Evolutionary conservation across 2,329 filamentous ascomycete species (phyloP).

Genomic region (Fusarium sp.): DNA sequence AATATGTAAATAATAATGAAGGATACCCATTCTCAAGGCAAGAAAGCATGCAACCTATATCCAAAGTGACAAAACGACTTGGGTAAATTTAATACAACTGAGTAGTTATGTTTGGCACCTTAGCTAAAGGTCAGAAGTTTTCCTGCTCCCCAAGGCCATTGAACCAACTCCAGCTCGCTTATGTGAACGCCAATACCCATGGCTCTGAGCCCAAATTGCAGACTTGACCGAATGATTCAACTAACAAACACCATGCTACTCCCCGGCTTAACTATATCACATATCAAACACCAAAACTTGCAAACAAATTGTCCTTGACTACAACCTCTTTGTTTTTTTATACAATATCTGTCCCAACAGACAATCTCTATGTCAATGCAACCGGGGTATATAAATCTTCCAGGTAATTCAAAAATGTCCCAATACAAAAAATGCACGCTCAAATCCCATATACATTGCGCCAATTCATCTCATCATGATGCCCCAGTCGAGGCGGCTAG

Average conservation of each 20-base stretch:
- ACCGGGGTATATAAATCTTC: slow-evolving; percentile 44
- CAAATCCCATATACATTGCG: slow-evolving; percentile 40
- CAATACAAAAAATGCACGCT: slow-evolving; percentile 44
- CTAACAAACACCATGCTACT: background rate
- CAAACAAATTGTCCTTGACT: slow-evolving; percentile 7
- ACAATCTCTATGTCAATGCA: slow-evolving; percentile 41
- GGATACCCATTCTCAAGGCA: slow-evolving; percentile 13
- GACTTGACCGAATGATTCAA: background rate
- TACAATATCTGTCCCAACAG: slow-evolving; percentile 33
- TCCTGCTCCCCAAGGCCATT: background rate
- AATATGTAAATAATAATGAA: slow-evolving; percentile 8
- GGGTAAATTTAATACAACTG: too few relatives aligned
- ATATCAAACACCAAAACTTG: background rate
- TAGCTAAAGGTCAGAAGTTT: background rate
- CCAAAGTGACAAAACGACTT: too few relatives aligned
- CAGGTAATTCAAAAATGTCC: slow-evolving; percentile 37
- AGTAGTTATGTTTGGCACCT: background rate
- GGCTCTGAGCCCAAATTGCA: background rate
- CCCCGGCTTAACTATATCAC: background rate
- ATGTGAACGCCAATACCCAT: background rate
- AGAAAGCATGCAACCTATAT: too few relatives aligned
- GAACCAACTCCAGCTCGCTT: background rate
- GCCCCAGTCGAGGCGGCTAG: slow-evolving; percentile 7
- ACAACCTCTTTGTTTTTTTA: slow-evolving; percentile 22
- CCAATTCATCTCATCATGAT: slow-evolving; percentile 38